These are phyloP conservation scores for Stephanodiscus minutulus DNA, from an alignment of 108 stramenopile species.

Conservation along the genomic window DNA sequence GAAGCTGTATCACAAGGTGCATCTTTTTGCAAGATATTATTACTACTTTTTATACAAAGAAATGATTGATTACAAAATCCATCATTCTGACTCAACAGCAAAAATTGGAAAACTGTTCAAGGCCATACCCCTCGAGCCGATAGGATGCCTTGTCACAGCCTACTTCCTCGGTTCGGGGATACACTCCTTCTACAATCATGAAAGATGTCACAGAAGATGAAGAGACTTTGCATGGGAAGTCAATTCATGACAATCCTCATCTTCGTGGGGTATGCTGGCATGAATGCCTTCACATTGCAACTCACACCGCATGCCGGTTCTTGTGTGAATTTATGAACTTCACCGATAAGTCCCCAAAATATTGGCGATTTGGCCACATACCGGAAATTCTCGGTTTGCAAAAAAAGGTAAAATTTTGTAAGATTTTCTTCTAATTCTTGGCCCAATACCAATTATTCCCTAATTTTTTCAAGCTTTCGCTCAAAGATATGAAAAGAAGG, in stretches of 20 bases:
- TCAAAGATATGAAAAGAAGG: too few relatives aligned
- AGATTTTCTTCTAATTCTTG: too few relatives aligned
- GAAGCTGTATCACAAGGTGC: conserved; percentile 75
- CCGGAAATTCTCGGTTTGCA: too few relatives aligned
- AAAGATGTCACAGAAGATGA: conserved; percentile 81
- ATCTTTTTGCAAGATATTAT: background rate
- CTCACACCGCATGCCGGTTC: too few relatives aligned
- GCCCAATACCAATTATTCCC: too few relatives aligned
- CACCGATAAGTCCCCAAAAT: too few relatives aligned
- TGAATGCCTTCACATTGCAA: conserved; percentile 69
- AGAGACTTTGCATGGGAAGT: conserved; percentile 76
- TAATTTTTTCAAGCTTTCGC: too few relatives aligned
- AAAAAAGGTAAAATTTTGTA: too few relatives aligned
- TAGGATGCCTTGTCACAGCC: conserved; percentile 81
- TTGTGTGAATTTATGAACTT: too few relatives aligned
- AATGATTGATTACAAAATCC: background rate
- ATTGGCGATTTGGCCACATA: too few relatives aligned
- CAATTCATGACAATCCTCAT: conserved; percentile 81
- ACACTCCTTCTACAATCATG: conserved; percentile 75
- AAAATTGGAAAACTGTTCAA: conserved; percentile 72
- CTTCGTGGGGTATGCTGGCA: conserved; percentile 81
- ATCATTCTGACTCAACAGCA: background rate
- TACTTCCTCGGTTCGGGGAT: conserved; percentile 84
- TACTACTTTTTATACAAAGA: too few relatives aligned
- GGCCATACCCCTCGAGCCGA: conserved; percentile 80